phyloP scores from a whole-genome alignment of 768 basidiomycete species.

The Leccinum rimulosum region DNA sequence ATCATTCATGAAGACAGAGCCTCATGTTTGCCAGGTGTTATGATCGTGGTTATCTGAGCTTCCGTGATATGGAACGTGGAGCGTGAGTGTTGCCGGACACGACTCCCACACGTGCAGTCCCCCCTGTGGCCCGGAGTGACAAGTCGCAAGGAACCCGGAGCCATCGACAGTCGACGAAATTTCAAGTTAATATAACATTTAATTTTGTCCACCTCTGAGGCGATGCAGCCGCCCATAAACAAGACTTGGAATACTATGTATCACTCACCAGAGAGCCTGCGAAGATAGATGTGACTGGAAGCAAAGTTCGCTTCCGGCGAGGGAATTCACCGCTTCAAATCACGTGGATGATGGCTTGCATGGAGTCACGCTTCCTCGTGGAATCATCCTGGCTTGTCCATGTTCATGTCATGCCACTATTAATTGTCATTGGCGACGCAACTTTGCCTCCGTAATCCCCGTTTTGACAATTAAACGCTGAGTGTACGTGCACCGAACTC shows the following conservation, averaged over 20 bases:
- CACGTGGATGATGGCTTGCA: conserved; percentile 1
- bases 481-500: neutral
- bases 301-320: neutral
- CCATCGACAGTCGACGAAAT: neutral
- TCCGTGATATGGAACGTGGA: conserved; percentile 17
- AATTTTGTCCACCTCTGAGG: neutral
- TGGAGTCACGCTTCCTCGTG: conserved; percentile 1
- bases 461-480: neutral
- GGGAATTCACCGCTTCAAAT: neutral
- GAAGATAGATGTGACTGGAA: neutral
- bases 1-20: conserved; percentile 16
- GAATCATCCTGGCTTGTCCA: neutral
- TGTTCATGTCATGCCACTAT: neutral
- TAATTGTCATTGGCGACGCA: neutral
- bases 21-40: conserved; percentile 35
- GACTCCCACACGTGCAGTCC: conserved; percentile 24
- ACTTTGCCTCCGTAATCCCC: neutral
- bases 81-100: conserved; percentile 11
- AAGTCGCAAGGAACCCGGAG: neutral
- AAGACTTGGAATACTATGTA: neutral
- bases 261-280: neutral
- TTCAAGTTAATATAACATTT: neutral
- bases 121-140: conserved; percentile 5
- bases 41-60: conserved; percentile 20
- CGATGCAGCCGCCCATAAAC: neutral